These are phyloP conservation scores for Yamadazyma phyllophila DNA, from an alignment of 805 yeast species.

Conservation along the genomic window DNA sequence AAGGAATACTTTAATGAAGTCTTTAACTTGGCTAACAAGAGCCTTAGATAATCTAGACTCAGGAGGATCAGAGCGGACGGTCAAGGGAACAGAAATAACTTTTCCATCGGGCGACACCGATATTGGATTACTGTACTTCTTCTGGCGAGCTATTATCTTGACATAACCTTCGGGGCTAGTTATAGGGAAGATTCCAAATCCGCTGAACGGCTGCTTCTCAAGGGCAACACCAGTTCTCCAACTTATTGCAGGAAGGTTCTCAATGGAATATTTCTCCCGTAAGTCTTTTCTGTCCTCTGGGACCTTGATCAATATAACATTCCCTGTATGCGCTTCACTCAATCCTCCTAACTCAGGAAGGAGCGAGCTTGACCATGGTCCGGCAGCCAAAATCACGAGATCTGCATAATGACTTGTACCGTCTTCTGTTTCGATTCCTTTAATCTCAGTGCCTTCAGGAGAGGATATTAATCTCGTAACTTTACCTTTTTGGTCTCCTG, in stretches of 20 bases:
- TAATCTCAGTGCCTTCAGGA: slow-evolving; percentile 2
- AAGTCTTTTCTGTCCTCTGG: slow-evolving; percentile 31
- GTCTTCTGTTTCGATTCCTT: slow-evolving; percentile 22
- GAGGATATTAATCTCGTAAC: slow-evolving; percentile 17
- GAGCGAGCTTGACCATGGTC: slow-evolving; percentile 27
- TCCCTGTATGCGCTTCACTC: slow-evolving; percentile 36
- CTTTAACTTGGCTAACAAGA: slow-evolving; percentile 3
- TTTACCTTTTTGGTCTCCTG: slow-evolving; percentile 22
- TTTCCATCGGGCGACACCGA: not conserved
- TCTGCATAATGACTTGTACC: slow-evolving; percentile 24
- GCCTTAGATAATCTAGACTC: slow-evolving; percentile 1
- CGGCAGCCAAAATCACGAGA: slow-evolving; percentile 24
- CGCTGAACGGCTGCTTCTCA: slow-evolving; percentile 29
- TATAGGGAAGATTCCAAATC: slow-evolving; percentile 23
- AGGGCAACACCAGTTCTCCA: slow-evolving; percentile 25
- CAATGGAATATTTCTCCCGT: slow-evolving; percentile 27
- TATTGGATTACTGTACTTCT: slow-evolving; percentile 8
- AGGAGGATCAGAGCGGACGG: not conserved
- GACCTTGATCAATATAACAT: slow-evolving; percentile 31
- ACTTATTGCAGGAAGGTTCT: slow-evolving; percentile 30
- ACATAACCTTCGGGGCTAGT: slow-evolving; percentile 1
- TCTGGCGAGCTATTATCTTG: slow-evolving; percentile 7
- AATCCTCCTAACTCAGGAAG: slow-evolving; percentile 35
- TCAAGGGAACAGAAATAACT: slow-evolving; percentile 2
- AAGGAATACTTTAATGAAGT: not conserved